phyloP scores from a whole-genome alignment of 768 basidiomycete genomes.

The Suillus subluteus region DNA sequence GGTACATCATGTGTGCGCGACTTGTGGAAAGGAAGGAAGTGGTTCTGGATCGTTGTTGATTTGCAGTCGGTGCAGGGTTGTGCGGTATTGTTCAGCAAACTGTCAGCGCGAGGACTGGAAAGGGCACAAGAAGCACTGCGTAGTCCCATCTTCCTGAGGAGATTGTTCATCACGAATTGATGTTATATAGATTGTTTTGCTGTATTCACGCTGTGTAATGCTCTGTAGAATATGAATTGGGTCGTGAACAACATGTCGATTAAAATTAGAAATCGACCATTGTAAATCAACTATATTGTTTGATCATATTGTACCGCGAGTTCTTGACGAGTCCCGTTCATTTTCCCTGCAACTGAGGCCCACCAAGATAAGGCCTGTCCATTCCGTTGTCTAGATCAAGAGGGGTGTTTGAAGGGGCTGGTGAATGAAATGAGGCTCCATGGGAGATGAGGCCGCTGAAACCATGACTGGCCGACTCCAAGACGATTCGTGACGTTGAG shows the following conservation, averaged over 20 bases:
- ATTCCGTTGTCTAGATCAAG: not conserved
- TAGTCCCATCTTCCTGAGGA: not conserved
- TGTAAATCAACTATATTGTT: not conserved
- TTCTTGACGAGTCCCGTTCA: too few species aligned
- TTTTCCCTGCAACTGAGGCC: too few species aligned
- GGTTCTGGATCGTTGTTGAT: constrained; percentile 23
- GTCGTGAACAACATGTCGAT: not conserved
- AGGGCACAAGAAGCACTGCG: constrained; percentile 43
- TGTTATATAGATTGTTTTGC: not conserved
- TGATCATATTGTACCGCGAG: not conserved
- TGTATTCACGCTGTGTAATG: not conserved
- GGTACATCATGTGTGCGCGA: constrained; percentile 15
- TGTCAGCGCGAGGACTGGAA: constrained; percentile 56
- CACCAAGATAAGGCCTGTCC: not conserved
- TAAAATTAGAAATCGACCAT: not conserved
- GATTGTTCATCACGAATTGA: not conserved
- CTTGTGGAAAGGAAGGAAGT: constrained; percentile 23
- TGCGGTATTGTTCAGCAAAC: constrained; percentile 45
- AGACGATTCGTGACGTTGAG: not conserved
- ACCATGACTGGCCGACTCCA: not conserved
- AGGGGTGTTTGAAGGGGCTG: not conserved
- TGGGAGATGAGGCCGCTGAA: not conserved
- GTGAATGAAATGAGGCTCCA: not conserved
- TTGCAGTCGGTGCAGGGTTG: constrained; percentile 43
- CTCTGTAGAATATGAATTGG: not conserved